Percentiles rank a stretch among this genome's conserved stretches.
phyloP scores from a whole-genome alignment of 176 grass and related monocot genomes.

The Triticum aestivum region DNA sequence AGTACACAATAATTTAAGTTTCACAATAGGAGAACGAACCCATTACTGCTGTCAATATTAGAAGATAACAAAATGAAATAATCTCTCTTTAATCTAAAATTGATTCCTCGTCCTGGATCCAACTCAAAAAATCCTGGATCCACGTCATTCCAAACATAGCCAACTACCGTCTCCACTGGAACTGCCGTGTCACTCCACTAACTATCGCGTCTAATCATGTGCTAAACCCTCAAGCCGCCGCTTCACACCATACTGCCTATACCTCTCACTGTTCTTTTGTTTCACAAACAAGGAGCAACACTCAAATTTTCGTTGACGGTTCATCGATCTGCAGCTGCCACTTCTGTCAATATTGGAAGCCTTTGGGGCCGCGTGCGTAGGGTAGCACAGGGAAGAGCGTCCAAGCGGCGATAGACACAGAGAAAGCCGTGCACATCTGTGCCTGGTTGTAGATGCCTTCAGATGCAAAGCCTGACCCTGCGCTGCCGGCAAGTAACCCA shows the following conservation, averaged over 20 bases:
- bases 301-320: not conserved
- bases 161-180: not conserved
- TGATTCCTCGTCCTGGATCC: not conserved
- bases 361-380: not conserved
- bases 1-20: conserved; percentile 13
- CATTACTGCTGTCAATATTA: conserved; percentile 2
- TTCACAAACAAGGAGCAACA: not conserved
- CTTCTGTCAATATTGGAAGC: not conserved
- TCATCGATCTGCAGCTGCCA: not conserved
- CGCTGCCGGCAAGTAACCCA: not conserved
- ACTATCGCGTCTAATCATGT: not conserved
- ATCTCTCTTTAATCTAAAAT: not conserved
- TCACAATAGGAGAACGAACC: not conserved
- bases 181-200: not conserved
- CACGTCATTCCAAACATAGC: not conserved
- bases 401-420: not conserved
- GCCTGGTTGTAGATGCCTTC: not conserved
- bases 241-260: not conserved
- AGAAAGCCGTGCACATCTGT: not conserved
- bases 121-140: not conserved
- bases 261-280: not conserved
- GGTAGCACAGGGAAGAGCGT: not conserved
- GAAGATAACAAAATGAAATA: conserved; percentile 19
- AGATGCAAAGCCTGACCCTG: not conserved
- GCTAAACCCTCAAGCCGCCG: not conserved